Conservation (phyloP, 164 flowering plant genomes). For the Warburgia ugandensis region DNA sequence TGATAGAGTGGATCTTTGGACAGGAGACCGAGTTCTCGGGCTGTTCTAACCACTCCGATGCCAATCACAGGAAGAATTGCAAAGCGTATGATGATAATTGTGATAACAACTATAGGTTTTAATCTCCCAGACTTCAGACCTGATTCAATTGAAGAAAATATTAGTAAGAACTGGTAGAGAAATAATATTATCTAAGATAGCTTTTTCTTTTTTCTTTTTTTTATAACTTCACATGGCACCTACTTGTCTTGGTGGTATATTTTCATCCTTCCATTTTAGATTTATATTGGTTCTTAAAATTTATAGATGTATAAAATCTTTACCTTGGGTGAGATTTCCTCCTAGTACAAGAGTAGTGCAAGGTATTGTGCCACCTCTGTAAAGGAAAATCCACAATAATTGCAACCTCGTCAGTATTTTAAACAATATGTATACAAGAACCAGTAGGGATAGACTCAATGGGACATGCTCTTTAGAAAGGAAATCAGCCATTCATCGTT, state of each 20-base stretch:
- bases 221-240: too few species aligned
- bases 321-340: conserved; percentile 89
- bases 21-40: conserved; percentile 47
- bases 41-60: conserved; percentile 47
- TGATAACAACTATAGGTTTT: conserved; percentile 27
- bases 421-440: too few species aligned
- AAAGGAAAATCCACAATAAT: conserved; percentile 1
- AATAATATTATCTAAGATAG: not conserved
- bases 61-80: conserved; percentile 58
- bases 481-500: too few species aligned
- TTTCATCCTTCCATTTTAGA: too few species aligned
- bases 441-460: too few species aligned
- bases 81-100: conserved; percentile 52
- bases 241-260: too few species aligned
- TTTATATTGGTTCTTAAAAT: not conserved
- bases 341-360: conserved; percentile 88
- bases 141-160: conserved; percentile 15
- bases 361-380: conserved; percentile 84
- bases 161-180: not conserved
- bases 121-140: conserved; percentile 43
- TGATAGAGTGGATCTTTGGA: conserved; percentile 62
- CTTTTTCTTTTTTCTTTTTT: too few species aligned
- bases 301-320: not conserved
- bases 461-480: too few species aligned
- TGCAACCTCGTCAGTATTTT: not conserved